Conservation (phyloP, 225 moss, liverwort and hornwort genomes). For the Polytrichum formosum region DNA sequence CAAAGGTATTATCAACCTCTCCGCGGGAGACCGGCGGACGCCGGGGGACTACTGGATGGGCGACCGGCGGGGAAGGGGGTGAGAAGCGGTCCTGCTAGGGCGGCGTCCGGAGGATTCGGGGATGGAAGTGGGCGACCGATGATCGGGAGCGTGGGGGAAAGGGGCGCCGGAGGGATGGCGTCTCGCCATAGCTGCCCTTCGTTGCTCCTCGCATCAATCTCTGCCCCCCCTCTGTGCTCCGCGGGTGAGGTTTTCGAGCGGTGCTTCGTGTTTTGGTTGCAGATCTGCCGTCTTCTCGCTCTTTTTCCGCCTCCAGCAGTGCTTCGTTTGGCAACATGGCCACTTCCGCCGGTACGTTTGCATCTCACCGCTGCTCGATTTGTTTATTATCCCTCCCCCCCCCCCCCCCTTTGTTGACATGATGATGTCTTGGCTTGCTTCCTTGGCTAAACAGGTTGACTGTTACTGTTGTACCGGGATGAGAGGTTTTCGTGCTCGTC, state of each 20-base stretch:
- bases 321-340: constrained; percentile 36
- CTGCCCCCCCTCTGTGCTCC: not conserved
- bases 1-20: no score
- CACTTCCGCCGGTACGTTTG: constrained; percentile 38
- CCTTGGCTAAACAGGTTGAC: not conserved
- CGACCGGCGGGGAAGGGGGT: no score
- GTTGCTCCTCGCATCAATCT: not conserved
- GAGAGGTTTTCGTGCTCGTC: not conserved
- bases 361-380: no score
- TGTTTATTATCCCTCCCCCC: no score
- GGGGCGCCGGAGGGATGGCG: not conserved
- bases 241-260: no score
- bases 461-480: not conserved
- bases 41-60: no score
- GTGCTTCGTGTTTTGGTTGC: not conserved
- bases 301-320: not conserved
- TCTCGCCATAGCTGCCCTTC: constrained; percentile 11
- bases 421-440: not conserved
- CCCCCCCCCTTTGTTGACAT: not conserved
- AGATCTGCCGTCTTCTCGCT: not conserved
- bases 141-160: not conserved
- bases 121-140: not conserved
- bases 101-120: not conserved
- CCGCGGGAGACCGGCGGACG: no score
- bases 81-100: no score